Percentiles rank a stretch among this genome's conserved stretches.
Evolutionary conservation across 805 yeast genomes (phyloP).

Genomic region (Candida sphagnicola): DNA sequence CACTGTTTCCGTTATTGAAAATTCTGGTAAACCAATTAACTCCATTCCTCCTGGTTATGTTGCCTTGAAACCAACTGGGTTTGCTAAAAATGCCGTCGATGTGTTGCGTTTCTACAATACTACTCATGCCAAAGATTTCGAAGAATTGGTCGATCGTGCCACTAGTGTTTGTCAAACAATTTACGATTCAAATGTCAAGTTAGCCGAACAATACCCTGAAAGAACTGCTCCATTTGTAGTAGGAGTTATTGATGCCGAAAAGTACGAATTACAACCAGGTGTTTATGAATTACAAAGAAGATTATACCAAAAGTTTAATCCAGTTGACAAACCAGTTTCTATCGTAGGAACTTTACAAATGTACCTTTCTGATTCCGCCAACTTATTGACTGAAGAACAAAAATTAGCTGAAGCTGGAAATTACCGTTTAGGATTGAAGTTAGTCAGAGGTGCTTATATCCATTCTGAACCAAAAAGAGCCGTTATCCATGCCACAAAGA

Average conservation of each 20-base stretch:
- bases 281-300: slow-evolving; percentile 87
- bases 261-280: slow-evolving; percentile 81
- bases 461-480: slow-evolving; percentile 78
- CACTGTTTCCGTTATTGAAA: slow-evolving; percentile 52
- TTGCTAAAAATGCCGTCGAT: slow-evolving; percentile 70
- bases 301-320: slow-evolving; percentile 71
- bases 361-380: slow-evolving; percentile 73
- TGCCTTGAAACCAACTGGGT: slow-evolving; percentile 91
- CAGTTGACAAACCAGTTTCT: slow-evolving; percentile 49
- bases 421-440: slow-evolving; percentile 79
- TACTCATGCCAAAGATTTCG: slow-evolving; percentile 45
- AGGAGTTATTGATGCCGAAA: slow-evolving; percentile 88
- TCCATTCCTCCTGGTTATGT: slow-evolving; percentile 86
- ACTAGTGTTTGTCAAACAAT: slow-evolving; percentile 56
- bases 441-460: slow-evolving; percentile 94
- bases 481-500: slow-evolving; percentile 73
- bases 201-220: slow-evolving; percentile 51
- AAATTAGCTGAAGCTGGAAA: slow-evolving; percentile 54
- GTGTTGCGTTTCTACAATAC: slow-evolving; percentile 64
- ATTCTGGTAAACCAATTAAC: slow-evolving; percentile 46
- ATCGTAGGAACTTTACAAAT: slow-evolving; percentile 92
- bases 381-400: slow-evolving; percentile 59
- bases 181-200: slow-evolving; percentile 46
- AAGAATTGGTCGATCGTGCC: slow-evolving; percentile 62
- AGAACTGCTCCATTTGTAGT: slow-evolving; percentile 71